Evolutionary conservation across 1,284 basidiomycete species (phyloP).

Genomic region (Cutaneotrichosporon cyanovorans): DNA sequence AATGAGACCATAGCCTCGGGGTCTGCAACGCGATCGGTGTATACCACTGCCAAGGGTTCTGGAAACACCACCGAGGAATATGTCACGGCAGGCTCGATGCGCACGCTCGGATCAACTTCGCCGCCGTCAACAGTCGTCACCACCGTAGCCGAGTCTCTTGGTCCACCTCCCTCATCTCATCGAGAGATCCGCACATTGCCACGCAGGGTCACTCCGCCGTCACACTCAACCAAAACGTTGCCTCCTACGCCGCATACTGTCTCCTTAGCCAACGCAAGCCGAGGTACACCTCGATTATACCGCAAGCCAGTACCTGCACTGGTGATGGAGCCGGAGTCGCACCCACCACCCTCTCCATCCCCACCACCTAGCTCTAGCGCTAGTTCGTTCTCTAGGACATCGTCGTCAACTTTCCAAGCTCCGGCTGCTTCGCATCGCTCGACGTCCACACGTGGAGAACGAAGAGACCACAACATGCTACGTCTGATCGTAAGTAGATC

Average conservation of each 20-base stretch:
- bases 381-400: not conserved
- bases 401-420: not conserved
- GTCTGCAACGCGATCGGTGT: constrained; percentile 11
- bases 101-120: not conserved
- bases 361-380: not conserved
- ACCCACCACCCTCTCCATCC: not conserved
- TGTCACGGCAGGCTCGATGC: not conserved
- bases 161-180: not conserved
- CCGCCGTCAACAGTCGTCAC: not conserved
- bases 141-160: constrained; percentile 1
- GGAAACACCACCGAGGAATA: not conserved
- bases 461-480: constrained; percentile 7
- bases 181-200: not conserved
- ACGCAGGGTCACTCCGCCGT: not conserved
- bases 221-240: too few species aligned
- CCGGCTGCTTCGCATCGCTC: not conserved
- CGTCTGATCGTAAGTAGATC: constrained; percentile 10
- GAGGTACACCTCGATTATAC: constrained; percentile 7
- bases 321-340: not conserved
- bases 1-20: constrained; percentile 9
- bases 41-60: constrained; percentile 9
- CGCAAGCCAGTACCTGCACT: constrained; percentile 24
- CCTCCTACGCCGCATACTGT: too few species aligned
- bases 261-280: too few species aligned
- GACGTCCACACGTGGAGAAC: constrained; percentile 6